A percentile compares a stretch with the other conserved stretches of the same genome.
These are phyloP conservation scores for Suhomyces sp. DNA, from an alignment of 805 yeast genomes.

Conservation along the genomic window DNA sequence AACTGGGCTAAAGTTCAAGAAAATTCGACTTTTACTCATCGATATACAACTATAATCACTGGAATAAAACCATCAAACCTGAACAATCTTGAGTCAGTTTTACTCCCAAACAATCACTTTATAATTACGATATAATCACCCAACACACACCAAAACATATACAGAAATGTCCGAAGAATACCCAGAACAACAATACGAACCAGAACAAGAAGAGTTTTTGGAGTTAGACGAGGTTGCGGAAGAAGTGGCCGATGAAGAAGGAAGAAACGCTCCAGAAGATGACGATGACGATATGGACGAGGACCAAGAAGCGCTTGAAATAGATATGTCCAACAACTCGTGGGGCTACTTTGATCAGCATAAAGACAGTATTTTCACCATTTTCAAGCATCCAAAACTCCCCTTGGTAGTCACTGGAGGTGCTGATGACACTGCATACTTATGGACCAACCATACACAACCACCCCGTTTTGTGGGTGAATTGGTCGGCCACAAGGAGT, in stretches of 20 bases:
- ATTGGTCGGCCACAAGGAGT: slow-evolving; percentile 80
- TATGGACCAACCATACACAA: slow-evolving; percentile 89
- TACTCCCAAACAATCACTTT: too few species aligned
- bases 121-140: too few species aligned
- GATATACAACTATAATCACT: too few species aligned
- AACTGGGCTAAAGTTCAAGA: too few species aligned
- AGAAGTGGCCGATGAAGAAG: slow-evolving; percentile 29
- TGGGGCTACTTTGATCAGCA: slow-evolving; percentile 87
- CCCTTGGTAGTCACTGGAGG: slow-evolving; percentile 94
- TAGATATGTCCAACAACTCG: slow-evolving; percentile 89
- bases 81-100: neutral
- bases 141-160: too few species aligned
- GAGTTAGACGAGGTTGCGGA: slow-evolving; percentile 34
- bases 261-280: slow-evolving; percentile 35
- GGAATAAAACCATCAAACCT: neutral
- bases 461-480: slow-evolving; percentile 81
- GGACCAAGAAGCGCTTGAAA: slow-evolving; percentile 57
- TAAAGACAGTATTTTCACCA: slow-evolving; percentile 78
- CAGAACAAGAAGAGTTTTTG: slow-evolving; percentile 31
- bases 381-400: slow-evolving; percentile 79
- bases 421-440: slow-evolving; percentile 83
- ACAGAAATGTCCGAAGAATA: slow-evolving; percentile 6
- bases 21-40: too few species aligned
- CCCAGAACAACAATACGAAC: slow-evolving; percentile 12
- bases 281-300: slow-evolving; percentile 41